Base-by-base conservation (phyloP, 2,329 filamentous ascomycete species). In the Monosporascus sp. region DNA sequence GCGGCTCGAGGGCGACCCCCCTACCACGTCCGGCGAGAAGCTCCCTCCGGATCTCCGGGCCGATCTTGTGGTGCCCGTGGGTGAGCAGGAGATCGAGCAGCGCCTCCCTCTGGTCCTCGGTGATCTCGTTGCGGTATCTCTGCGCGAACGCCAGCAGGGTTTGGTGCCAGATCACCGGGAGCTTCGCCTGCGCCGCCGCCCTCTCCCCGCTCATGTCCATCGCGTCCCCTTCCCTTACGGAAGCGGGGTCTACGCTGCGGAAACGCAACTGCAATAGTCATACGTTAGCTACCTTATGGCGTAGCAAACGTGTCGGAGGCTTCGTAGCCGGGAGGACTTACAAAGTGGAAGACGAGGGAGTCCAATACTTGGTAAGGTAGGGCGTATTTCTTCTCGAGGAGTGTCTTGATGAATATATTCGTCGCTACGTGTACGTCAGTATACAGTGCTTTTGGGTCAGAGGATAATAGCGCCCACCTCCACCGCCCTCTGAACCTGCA, bases 151-250 rank as follows among this genome's bases (percentile, higher is more conserved):
- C 88, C 51, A 99, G 74, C 31, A 99, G 77, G 62, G 88, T 91
- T 74, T 97, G 93, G 71, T 99, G 94, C 91, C 93, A 99, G 52
- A 99, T 85, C 7, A 99, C 91, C 0, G 95, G 94, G 59, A 97
- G 70, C 67, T 88, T 90, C 65, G 61, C 78, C 70, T 69, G 79
- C 56, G 71, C 75, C 48, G 82, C 80, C n/a, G 75, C 75, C 71
- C 73, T 53, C 58, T 71, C 54, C 65, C 71, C 69, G 65, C 54
- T 73, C 69, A 69, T 73, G 9, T 77, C 71, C 76, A 85, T 84
- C 27, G 73, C 74, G 52, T 87, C 85, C 5, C 69, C 72, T 35
- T 75, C 75, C 50, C 76, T 75, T 18, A 80, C 77, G 11, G 76
- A 75, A 3, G 79, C 76, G 3, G 84, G 80, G 57, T 89, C 85